Evolutionary conservation across 2,329 filamentous ascomycete species (phyloP).

Genomic region (Talaromyces piceae): DNA sequence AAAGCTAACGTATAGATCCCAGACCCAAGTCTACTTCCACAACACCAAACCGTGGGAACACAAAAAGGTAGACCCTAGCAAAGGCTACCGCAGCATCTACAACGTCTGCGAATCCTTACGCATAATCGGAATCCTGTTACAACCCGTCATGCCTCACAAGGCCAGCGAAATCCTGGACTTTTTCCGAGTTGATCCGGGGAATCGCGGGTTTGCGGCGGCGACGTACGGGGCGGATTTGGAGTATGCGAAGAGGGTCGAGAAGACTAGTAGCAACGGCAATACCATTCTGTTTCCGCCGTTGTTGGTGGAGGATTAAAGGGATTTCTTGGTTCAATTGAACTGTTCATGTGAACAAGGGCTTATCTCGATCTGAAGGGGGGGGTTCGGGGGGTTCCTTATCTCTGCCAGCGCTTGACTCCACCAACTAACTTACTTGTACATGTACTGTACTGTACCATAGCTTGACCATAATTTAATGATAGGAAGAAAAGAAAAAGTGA

Average conservation of each 20-base stretch:
- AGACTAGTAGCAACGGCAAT: no score
- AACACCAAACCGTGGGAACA: slow-evolving; percentile 60
- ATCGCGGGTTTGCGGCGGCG: slow-evolving; percentile 58
- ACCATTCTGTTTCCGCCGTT: slow-evolving; percentile 48
- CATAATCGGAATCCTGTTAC: slow-evolving; percentile 73
- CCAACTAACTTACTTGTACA: no score
- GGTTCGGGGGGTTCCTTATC: no score
- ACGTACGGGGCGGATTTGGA: slow-evolving; percentile 55
- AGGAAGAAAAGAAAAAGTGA: background rate
- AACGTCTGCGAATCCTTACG: slow-evolving; percentile 68
- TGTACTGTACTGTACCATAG: background rate
- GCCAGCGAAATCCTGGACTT: slow-evolving; percentile 64
- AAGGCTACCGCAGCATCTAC: slow-evolving; percentile 58
- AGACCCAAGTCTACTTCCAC: slow-evolving; percentile 63
- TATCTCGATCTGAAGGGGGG: no score
- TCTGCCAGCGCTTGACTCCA: no score
- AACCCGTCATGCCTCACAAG: slow-evolving; percentile 84
- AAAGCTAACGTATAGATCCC: background rate
- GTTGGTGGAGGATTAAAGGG: slow-evolving; percentile 32
- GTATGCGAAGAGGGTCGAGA: slow-evolving; percentile 43
- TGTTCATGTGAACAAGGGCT: no score
- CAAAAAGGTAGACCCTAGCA: slow-evolving; percentile 21
- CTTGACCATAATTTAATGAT: background rate
- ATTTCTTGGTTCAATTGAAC: no score
- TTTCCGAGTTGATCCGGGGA: slow-evolving; percentile 59